A percentile compares a stretch with the other conserved stretches of the same genome.
phyloP scores from a whole-genome alignment of 2,329 filamentous ascomycete species.

The Mycosphaerella arachidis region DNA sequence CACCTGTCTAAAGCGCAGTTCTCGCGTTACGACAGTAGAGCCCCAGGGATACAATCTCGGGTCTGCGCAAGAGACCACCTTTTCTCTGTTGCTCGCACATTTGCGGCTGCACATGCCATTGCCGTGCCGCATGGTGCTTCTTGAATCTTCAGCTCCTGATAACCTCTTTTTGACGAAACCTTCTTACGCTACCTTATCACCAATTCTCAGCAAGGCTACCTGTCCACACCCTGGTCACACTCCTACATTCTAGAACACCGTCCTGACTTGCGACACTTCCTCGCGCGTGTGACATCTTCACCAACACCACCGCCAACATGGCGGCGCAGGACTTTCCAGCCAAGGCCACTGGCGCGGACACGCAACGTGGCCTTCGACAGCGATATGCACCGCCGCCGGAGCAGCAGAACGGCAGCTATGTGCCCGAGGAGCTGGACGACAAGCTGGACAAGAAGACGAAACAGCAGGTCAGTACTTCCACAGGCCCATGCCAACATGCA shows the following conservation, averaged over 20 bases:
- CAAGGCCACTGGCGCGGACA: constrained; percentile 38
- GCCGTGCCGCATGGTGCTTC: background rate
- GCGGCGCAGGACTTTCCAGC: constrained; percentile 20
- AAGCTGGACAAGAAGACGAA: constrained; percentile 43
- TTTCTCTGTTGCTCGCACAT: background rate
- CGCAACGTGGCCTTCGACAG: constrained; percentile 43
- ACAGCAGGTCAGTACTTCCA: constrained; percentile 38
- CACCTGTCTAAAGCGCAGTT: background rate
- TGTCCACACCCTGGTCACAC: background rate
- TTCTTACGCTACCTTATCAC: background rate
- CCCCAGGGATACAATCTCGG: background rate
- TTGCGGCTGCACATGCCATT: background rate
- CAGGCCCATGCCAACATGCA: background rate
- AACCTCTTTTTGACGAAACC: background rate
- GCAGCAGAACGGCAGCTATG: constrained; percentile 32
- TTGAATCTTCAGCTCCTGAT: background rate
- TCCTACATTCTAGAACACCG: background rate
- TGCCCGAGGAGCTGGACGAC: constrained; percentile 24
- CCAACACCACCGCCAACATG: constrained; percentile 23
- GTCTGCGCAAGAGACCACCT: background rate
- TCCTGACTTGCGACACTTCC: background rate
- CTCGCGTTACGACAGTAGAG: background rate
- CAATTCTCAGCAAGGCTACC: background rate
- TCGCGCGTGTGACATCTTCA: constrained; percentile 3
- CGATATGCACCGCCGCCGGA: constrained; percentile 35